A percentile compares a stretch with the other conserved stretches of the same genome.
phyloP scores from a whole-genome alignment of 192 early-diverging fungal genomes.

The Coemansia sp. region DNA sequence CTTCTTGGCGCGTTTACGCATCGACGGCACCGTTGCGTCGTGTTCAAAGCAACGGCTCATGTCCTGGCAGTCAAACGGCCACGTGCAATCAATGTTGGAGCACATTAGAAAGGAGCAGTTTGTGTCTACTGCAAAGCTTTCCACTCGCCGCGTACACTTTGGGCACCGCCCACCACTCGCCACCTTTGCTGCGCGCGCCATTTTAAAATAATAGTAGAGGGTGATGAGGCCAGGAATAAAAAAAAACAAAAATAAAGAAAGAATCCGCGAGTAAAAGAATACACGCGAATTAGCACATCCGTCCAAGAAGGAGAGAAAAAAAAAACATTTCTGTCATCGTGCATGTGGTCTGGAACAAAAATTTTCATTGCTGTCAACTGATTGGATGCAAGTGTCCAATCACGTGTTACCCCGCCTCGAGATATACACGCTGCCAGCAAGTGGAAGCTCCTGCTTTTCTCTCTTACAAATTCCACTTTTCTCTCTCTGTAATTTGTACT shows the following conservation, averaged over 20 bases:
- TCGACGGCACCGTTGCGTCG: constrained; percentile 37
- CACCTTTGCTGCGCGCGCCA: neutral
- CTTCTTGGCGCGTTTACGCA: constrained; percentile 41
- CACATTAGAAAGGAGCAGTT: constrained; percentile 50
- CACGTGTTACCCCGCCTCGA: constrained; percentile 1
- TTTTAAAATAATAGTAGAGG: neutral
- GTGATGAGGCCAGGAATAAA: neutral
- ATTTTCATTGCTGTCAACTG: neutral
- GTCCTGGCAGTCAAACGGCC: constrained; percentile 36
- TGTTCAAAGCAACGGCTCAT: constrained; percentile 41
- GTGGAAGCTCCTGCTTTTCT: neutral
- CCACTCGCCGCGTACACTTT: constrained; percentile 28
- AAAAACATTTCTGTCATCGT: neutral
- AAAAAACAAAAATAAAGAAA: constrained; percentile 12
- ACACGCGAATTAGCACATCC: neutral
- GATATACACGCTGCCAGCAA: no score
- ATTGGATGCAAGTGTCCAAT: neutral
- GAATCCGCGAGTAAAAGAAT: neutral
- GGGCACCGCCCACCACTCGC: constrained; percentile 23
- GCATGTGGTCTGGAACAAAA: constrained; percentile 11
- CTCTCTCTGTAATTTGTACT: neutral
- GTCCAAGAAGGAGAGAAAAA: neutral
- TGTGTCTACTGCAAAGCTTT: constrained; percentile 40
- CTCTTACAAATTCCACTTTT: neutral
- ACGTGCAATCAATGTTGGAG: constrained; percentile 36